These are phyloP conservation scores for Graphiopsis chlorocephala DNA, from an alignment of 2,329 filamentous ascomycete genomes.

Conservation along the genomic window DNA sequence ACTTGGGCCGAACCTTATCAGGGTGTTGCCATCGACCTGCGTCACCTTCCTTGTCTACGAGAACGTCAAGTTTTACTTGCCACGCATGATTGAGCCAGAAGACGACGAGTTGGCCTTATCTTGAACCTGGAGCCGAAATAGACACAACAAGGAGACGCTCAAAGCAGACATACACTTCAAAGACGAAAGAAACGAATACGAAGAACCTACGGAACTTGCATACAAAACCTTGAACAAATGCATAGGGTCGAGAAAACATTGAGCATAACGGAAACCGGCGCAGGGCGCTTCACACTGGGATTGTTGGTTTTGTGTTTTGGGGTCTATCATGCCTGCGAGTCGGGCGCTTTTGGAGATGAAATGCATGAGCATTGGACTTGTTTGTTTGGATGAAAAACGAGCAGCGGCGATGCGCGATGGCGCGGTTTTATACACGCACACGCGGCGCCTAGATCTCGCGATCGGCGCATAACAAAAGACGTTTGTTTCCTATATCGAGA, in stretches of 20 bases:
- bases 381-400: neutral
- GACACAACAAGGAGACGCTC: neutral
- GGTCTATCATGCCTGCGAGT: neutral
- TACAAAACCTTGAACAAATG: constrained; percentile 4
- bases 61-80: constrained; percentile 75
- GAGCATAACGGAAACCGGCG: neutral
- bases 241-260: neutral
- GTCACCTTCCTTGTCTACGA: constrained; percentile 97
- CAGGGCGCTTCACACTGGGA: neutral
- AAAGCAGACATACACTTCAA: neutral
- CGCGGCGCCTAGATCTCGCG: neutral
- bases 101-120: neutral
- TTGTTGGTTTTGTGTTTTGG: neutral
- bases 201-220: neutral
- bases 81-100: constrained; percentile 21
- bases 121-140: neutral
- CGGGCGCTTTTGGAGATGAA: neutral
- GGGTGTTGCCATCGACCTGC: constrained; percentile 91
- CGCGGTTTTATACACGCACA: neutral
- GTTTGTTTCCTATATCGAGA: neutral
- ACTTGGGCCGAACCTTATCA: constrained; percentile 79
- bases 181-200: constrained; percentile 1
- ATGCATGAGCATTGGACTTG: neutral
- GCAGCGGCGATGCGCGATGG: neutral
- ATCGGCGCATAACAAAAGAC: neutral